Percentiles rank a stretch among this genome's conserved stretches.
Evolutionary conservation across 1,284 basidiomycete species (phyloP).

Genomic region (Ceratorhiza oryzae-sativae): DNA sequence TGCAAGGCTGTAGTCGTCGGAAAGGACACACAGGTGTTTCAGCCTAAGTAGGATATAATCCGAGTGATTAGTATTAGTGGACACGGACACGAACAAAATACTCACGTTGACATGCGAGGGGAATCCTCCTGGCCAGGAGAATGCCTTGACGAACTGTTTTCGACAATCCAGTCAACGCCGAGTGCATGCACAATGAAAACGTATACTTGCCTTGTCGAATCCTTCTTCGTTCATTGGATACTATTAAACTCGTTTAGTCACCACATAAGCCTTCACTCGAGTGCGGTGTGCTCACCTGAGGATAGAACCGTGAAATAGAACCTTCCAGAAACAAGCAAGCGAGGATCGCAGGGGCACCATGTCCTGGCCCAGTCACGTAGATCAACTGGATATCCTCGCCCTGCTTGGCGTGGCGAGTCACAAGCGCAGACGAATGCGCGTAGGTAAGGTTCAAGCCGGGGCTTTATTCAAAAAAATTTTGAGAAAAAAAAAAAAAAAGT

Average conservation of each 20-base stretch:
- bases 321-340: slow-evolving; percentile 34
- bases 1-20: not conserved
- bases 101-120: slow-evolving; percentile 55
- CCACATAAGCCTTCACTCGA: not conserved
- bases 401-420: slow-evolving; percentile 56
- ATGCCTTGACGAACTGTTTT: slow-evolving; percentile 50
- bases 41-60: not conserved
- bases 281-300: not conserved
- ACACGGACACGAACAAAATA: not conserved
- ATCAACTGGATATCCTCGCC: slow-evolving; percentile 62
- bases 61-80: not conserved
- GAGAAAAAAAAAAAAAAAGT: not conserved
- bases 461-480: slow-evolving; percentile 48
- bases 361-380: slow-evolving; percentile 74
- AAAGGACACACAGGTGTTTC: slow-evolving; percentile 14
- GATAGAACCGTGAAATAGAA: slow-evolving; percentile 12
- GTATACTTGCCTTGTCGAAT: slow-evolving; percentile 68
- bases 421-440: slow-evolving; percentile 79
- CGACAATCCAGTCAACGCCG: slow-evolving; percentile 44
- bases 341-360: slow-evolving; percentile 10
- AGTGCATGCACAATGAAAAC: slow-evolving; percentile 74
- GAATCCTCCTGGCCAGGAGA: slow-evolving; percentile 55
- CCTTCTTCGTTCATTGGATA: slow-evolving; percentile 71
- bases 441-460: slow-evolving; percentile 81
- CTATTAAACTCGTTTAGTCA: slow-evolving; percentile 44